A percentile compares a stretch with the other conserved stretches of the same genome.
Conservation (phyloP, 164 flowering plant genomes). For the Piper longum region DNA sequence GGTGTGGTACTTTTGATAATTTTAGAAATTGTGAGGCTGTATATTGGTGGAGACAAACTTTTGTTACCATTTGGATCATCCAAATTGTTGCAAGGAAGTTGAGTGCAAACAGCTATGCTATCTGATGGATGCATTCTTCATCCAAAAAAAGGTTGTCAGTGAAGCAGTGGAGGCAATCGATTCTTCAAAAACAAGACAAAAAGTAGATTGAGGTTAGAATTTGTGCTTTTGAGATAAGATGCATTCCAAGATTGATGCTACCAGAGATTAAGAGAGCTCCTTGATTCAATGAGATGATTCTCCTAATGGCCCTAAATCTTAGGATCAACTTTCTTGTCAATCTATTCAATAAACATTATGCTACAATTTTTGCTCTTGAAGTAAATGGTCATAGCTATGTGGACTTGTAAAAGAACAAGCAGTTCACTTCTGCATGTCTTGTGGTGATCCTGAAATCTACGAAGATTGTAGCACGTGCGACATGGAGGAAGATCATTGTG, state of each 20-base stretch:
- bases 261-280: background rate
- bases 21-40: no score
- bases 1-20: no score
- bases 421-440: slow-evolving; percentile 16
- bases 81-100: no score
- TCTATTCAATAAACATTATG: background rate
- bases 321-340: background rate
- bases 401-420: slow-evolving; percentile 5
- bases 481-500: slow-evolving; percentile 10
- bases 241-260: background rate
- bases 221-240: background rate
- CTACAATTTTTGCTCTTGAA: background rate
- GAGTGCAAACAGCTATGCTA: no score
- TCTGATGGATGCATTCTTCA: no score
- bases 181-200: background rate
- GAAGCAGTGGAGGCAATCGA: background rate
- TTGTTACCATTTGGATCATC: no score
- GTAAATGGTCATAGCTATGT: slow-evolving; percentile 11
- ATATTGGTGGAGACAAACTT: no score
- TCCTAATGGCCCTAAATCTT: background rate
- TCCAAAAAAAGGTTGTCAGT: background rate
- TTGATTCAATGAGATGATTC: background rate
- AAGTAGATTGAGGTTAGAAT: background rate
- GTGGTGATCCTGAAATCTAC: slow-evolving; percentile 11
- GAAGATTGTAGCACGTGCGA: slow-evolving; percentile 20